Conservation (phyloP, 2,329 filamentous ascomycete species). For the Penicillium sp. region DNA sequence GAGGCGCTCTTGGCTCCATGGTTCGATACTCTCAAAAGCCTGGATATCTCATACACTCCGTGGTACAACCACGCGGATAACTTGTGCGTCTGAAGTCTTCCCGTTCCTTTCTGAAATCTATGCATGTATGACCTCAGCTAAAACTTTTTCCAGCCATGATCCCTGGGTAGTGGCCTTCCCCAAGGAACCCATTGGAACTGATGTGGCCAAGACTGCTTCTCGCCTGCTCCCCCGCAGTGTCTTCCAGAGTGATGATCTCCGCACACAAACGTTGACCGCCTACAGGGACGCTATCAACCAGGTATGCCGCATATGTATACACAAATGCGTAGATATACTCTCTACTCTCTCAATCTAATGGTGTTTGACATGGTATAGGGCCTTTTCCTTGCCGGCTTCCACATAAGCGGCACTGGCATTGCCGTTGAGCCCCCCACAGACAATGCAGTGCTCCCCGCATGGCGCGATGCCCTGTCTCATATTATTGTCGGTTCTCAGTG, state of each 20-base stretch:
- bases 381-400: conserved; percentile 24
- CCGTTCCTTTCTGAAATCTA: background rate
- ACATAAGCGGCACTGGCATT: conserved; percentile 21
- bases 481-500: conserved; percentile 31
- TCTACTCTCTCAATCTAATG: accelerated
- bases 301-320: background rate
- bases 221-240: conserved; percentile 22
- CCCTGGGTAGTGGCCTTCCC: conserved; percentile 20
- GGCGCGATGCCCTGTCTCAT: conserved; percentile 45
- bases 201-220: conserved; percentile 21
- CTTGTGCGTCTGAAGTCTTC: conserved; percentile 13
- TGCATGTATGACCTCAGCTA: background rate
- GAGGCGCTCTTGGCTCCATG: conserved; percentile 19
- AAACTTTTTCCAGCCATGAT: conserved; percentile 15
- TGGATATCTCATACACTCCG: conserved; percentile 19
- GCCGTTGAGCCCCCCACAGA: conserved; percentile 16
- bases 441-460: conserved; percentile 35
- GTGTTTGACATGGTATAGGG: conserved; percentile 9
- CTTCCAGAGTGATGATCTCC: conserved; percentile 18
- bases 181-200: conserved; percentile 17
- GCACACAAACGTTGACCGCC: conserved; percentile 12
- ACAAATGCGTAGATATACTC: background rate
- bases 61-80: conserved; percentile 23
- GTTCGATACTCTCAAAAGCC: conserved; percentile 18
- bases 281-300: conserved; percentile 19